Conservation (phyloP, 2,329 filamentous ascomycete genomes). For the Exophiala alcalophila region DNA sequence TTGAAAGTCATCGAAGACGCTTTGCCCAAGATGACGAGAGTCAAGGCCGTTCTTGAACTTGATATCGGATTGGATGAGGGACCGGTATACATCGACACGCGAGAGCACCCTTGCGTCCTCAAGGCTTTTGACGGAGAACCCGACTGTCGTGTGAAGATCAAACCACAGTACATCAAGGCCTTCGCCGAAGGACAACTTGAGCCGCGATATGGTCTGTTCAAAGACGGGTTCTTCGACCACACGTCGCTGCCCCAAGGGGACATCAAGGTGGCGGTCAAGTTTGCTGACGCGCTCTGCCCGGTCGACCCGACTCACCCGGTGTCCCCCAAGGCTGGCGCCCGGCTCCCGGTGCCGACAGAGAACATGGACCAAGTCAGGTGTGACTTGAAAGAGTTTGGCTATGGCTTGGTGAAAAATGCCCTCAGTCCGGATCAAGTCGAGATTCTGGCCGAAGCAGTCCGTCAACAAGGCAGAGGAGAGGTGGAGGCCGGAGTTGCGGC, state of each 20-base stretch:
- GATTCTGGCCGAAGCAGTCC: background rate
- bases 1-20: constrained; percentile 3
- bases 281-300: constrained; percentile 31
- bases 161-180: constrained; percentile 30
- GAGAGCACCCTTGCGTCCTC: constrained; percentile 27
- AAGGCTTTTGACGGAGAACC: constrained; percentile 27
- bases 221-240: constrained; percentile 31
- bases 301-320: constrained; percentile 24
- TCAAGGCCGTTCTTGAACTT: constrained; percentile 12
- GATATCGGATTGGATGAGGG: constrained; percentile 15
- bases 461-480: constrained; percentile 12
- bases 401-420: constrained; percentile 18
- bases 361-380: constrained; percentile 14
- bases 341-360: constrained; percentile 12
- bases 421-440: constrained; percentile 8
- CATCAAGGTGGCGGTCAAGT: constrained; percentile 31
- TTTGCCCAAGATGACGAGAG: constrained; percentile 11
- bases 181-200: constrained; percentile 33
- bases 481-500: constrained; percentile 6
- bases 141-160: constrained; percentile 29
- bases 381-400: constrained; percentile 13
- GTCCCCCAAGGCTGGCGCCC: constrained; percentile 40
- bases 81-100: constrained; percentile 32
- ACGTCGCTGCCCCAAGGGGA: constrained; percentile 28
- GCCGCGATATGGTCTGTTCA: constrained; percentile 32